phyloP scores from a whole-genome alignment of 78 protist genomes.

The Dictyostelium purpureum region DNA sequence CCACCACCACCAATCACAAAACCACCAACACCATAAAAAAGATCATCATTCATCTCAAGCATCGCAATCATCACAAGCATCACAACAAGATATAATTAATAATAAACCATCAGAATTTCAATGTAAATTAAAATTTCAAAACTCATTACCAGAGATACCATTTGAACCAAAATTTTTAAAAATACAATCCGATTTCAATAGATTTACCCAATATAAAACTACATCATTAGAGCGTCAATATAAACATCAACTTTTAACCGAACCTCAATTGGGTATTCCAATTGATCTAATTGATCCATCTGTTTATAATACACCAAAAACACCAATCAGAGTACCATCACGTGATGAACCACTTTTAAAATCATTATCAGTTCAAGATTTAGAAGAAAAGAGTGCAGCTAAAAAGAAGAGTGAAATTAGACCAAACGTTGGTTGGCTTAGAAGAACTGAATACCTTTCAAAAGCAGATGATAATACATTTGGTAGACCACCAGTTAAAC shows the following conservation, averaged over 20 bases:
- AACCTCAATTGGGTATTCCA: conserved; percentile 63
- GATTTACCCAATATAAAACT: conserved; percentile 37
- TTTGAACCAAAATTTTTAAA: conserved; percentile 65
- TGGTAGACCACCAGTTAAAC: conserved; percentile 18
- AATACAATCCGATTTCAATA: conserved; percentile 36
- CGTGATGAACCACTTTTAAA: conserved; percentile 15
- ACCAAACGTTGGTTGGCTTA: conserved; percentile 55
- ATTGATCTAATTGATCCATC: conserved; percentile 63
- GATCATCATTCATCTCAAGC: not conserved
- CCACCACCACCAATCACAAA: not conserved
- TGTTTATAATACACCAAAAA: conserved; percentile 14
- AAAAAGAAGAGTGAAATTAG: not conserved
- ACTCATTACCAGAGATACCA: conserved; percentile 54
- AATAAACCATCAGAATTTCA: conserved; percentile 10
- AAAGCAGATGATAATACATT: conserved; percentile 20
- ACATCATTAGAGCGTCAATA: conserved; percentile 58
- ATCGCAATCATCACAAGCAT: not conserved
- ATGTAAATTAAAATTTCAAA: conserved; percentile 27
- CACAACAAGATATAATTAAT: conserved; percentile 5
- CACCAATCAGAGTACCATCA: not conserved
- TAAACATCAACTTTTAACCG: conserved; percentile 48
- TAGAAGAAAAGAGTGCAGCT: not conserved
- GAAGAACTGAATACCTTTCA: conserved; percentile 57
- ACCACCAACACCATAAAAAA: not conserved
- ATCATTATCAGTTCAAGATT: conserved; percentile 21